Percentiles rank a stretch among this genome's conserved stretches.
Evolutionary conservation across 148 eudicot species (phyloP).

Genomic region (Mesembryanthemum crystallinum): DNA sequence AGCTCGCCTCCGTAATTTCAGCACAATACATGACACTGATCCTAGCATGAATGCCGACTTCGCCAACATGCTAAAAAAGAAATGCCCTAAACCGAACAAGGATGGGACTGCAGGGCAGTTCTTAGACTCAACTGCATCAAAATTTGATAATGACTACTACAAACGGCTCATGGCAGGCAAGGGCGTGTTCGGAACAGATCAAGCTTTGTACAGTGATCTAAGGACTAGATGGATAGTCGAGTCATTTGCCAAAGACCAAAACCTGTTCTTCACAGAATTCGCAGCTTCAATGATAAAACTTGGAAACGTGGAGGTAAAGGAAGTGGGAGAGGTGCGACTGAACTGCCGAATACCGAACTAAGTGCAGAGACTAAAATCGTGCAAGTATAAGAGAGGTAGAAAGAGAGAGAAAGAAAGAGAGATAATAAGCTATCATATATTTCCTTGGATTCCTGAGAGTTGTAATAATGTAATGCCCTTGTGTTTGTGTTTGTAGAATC

Average conservation of each 20-base stretch:
- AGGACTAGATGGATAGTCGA: constrained; percentile 53
- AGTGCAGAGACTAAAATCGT: constrained; percentile 2
- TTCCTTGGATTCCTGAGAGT: constrained; percentile 6
- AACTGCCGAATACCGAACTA: constrained; percentile 47
- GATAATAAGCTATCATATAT: constrained; percentile 12
- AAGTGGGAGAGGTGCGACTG: constrained; percentile 45
- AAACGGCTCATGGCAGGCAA: constrained; percentile 38
- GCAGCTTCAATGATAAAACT: constrained; percentile 54
- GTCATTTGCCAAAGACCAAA: constrained; percentile 49
- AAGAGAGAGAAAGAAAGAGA: background rate
- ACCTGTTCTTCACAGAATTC: constrained; percentile 55
- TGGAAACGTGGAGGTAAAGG: constrained; percentile 50
- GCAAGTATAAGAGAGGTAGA: background rate
- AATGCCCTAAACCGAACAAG: constrained; percentile 45
- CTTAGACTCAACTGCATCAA: constrained; percentile 54
- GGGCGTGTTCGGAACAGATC: constrained; percentile 56
- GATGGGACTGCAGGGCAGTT: constrained; percentile 49
- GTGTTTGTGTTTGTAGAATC: constrained; percentile 10
- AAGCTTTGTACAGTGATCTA: constrained; percentile 38
- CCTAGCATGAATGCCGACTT: constrained; percentile 45
- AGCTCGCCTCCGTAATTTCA: constrained; percentile 54
- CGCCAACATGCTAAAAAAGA: constrained; percentile 37
- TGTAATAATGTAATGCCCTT: constrained; percentile 1
- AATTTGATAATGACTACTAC: constrained; percentile 53
- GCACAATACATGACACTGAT: constrained; percentile 35